These are phyloP conservation scores for Alternaria viburni DNA, from an alignment of 2,329 filamentous ascomycete species.

Conservation along the genomic window DNA sequence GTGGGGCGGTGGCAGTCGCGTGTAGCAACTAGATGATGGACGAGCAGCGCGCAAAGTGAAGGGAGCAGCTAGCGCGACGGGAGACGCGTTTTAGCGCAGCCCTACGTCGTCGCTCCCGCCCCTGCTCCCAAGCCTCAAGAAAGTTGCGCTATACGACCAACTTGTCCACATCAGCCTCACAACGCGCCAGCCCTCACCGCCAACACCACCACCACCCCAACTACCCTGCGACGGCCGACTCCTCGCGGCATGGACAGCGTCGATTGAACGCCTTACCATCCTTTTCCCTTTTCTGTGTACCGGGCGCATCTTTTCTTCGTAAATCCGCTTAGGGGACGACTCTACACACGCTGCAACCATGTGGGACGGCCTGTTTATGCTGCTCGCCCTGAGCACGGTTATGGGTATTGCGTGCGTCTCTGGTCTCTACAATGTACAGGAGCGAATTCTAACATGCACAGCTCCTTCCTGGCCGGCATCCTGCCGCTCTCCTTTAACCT, in stretches of 20 bases:
- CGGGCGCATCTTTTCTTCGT: conserved; percentile 21
- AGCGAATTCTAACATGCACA: conserved; percentile 50
- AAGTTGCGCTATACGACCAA: conserved; percentile 18
- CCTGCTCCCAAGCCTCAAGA: conserved; percentile 16
- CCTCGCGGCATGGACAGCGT: conserved; percentile 23
- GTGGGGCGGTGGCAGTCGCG: neutral
- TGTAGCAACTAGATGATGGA: neutral
- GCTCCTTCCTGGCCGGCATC: conserved; percentile 91
- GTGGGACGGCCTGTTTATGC: conserved; percentile 69
- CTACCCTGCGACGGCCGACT: conserved; percentile 4
- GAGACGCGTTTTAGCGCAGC: conserved; percentile 32
- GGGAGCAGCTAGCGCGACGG: conserved; percentile 24
- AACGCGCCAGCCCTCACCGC: conserved; percentile 5
- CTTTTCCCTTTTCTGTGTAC: conserved; percentile 19
- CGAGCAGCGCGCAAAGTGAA: conserved; percentile 18
- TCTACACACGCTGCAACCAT: conserved; percentile 41
- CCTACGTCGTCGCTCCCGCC: conserved; percentile 20
- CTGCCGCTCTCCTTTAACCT: conserved; percentile 88
- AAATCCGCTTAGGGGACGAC: conserved; percentile 11
- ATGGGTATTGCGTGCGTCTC: conserved; percentile 67
- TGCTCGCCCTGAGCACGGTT: conserved; percentile 68
- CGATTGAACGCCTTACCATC: conserved; percentile 14
- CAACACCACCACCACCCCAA: conserved; percentile 3
- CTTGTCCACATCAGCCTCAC: conserved; percentile 2
- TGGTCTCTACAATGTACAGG: neutral